Conservation (phyloP, 208 protist species). For the Acanthamoeba triangularis region DNA sequence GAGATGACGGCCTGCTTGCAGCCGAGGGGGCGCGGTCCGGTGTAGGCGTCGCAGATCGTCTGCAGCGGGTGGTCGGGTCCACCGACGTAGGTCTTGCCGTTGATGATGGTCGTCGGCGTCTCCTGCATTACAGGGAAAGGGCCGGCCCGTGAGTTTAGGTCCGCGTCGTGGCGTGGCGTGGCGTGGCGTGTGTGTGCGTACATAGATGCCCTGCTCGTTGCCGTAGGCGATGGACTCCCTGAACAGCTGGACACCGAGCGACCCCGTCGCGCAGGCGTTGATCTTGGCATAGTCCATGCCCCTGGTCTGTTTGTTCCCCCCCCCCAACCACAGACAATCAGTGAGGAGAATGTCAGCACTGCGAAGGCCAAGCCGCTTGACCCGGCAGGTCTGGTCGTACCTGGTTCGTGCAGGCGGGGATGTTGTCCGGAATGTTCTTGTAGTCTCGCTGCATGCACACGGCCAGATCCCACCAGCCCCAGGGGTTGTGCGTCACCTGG, state of each 20-base stretch:
- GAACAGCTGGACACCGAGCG: slow-evolving; percentile 23
- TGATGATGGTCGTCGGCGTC: slow-evolving; percentile 8
- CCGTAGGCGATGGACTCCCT: not conserved
- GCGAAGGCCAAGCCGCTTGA: not conserved
- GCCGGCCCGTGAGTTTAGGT: not conserved
- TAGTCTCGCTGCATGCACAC: slow-evolving; percentile 46
- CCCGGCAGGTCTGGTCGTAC: not conserved
- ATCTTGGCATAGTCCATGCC: slow-evolving; percentile 30
- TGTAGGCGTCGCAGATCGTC: slow-evolving; percentile 20
- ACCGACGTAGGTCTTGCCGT: not conserved
- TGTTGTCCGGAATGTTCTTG: slow-evolving; percentile 47
- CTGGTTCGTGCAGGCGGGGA: not conserved
- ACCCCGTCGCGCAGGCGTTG: not conserved
- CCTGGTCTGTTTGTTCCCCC: not conserved
- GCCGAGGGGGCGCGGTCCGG: not conserved
- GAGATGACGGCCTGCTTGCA: slow-evolving; percentile 9
- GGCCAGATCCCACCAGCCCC: slow-evolving; percentile 47
- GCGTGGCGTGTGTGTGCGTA: not conserved
- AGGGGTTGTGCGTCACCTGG: not conserved
- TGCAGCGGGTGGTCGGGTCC: slow-evolving; percentile 8
- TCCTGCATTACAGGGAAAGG: not conserved
- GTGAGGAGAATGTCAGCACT: too few species aligned
- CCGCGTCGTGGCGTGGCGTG: too few species aligned
- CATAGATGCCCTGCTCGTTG: not conserved
- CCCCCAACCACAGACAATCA: not conserved